These are phyloP conservation scores for Akanthomyces muscarius DNA, from an alignment of 2,329 filamentous ascomycete genomes.

Conservation along the genomic window DNA sequence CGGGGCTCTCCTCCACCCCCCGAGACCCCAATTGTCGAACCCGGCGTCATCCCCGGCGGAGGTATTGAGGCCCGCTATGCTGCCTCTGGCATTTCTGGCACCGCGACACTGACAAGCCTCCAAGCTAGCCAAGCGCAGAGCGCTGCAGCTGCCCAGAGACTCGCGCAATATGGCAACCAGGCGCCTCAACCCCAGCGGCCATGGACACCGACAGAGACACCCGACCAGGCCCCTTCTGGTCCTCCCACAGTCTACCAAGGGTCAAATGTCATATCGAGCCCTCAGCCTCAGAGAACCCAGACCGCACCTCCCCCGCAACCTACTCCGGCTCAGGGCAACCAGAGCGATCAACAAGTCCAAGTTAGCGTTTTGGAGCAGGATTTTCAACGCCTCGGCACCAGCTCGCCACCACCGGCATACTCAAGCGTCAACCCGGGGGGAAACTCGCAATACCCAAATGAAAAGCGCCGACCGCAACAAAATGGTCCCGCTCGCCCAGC, in stretches of 20 bases:
- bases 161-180: slow-evolving; percentile 66
- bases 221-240: slow-evolving; percentile 80
- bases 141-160: slow-evolving; percentile 74
- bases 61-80: slow-evolving; percentile 91
- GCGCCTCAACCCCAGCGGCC: slow-evolving; percentile 50
- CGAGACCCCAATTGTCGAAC: slow-evolving; percentile 80
- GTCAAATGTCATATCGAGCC: slow-evolving; percentile 60
- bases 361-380: slow-evolving; percentile 79
- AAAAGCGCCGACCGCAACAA: slow-evolving; percentile 62
- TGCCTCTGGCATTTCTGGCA: slow-evolving; percentile 83
- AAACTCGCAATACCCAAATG: slow-evolving; percentile 65
- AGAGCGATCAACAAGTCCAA: slow-evolving; percentile 39
- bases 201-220: slow-evolving; percentile 93
- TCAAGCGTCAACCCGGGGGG: slow-evolving; percentile 63
- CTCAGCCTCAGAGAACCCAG: slow-evolving; percentile 41
- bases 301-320: slow-evolving; percentile 40
- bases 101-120: slow-evolving; percentile 74
- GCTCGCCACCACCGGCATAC: slow-evolving; percentile 92
- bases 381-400: slow-evolving; percentile 74
- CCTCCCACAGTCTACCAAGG: slow-evolving; percentile 92
- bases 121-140: slow-evolving; percentile 59
- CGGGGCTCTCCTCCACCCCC: slow-evolving; percentile 92
- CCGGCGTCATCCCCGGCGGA: slow-evolving; percentile 64
- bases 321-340: slow-evolving; percentile 23
- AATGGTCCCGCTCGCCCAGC: slow-evolving; percentile 22